Percentiles rank a stretch among this genome's conserved stretches.
These are phyloP conservation scores for Pistacia vera DNA, from an alignment of 345 rosid species.

Conservation along the genomic window DNA sequence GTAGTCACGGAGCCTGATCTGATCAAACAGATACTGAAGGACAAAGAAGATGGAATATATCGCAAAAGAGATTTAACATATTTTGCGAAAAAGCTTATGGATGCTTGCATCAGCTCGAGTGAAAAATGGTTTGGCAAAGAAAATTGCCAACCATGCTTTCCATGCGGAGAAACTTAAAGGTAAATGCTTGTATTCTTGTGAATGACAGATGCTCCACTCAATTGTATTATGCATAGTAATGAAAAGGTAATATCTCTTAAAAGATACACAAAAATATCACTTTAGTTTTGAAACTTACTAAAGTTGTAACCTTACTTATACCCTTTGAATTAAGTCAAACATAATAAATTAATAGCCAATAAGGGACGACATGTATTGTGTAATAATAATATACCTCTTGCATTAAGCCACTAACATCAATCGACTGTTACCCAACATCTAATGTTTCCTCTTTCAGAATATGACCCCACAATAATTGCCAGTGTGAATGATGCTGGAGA, in stretches of 20 bases:
- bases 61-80: background rate
- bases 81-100: conserved; percentile 29
- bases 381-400: background rate
- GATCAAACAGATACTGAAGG: conserved; percentile 37
- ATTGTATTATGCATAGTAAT: no score
- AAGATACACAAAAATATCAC: no score
- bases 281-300: no score
- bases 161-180: conserved; percentile 48
- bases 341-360: background rate
- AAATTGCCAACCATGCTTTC: conserved; percentile 50
- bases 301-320: no score
- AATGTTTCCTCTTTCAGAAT: conserved; percentile 21
- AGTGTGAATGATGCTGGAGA: conserved; percentile 46
- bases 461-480: conserved; percentile 35
- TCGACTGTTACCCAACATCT: no score
- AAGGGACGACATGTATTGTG: no score
- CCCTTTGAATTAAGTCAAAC: background rate
- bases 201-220: no score
- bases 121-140: conserved; percentile 47
- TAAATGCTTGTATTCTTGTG: conserved; percentile 9
- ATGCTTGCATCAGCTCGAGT: conserved; percentile 24
- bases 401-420: background rate
- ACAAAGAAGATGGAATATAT: conserved; percentile 28
- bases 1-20: conserved; percentile 42
- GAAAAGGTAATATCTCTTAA: no score